These are phyloP conservation scores for Comarum palustre DNA, from an alignment of 306 rosid genomes.

Conservation along the genomic window DNA sequence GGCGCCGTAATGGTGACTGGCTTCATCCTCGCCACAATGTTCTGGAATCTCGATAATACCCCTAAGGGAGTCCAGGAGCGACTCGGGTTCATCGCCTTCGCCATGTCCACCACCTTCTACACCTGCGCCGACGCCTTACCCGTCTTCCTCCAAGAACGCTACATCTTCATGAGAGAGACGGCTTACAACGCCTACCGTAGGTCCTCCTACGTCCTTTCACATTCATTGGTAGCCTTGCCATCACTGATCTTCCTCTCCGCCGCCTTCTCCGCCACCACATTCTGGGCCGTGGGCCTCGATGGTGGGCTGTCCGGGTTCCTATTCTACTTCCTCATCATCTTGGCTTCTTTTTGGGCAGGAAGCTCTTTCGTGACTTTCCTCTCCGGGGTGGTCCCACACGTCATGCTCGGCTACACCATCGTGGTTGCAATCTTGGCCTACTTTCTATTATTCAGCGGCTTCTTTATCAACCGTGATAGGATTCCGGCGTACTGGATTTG, in stretches of 20 bases:
- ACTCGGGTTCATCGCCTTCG: slow-evolving; percentile 85
- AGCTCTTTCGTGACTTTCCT: slow-evolving; percentile 84
- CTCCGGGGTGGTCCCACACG: slow-evolving; percentile 90
- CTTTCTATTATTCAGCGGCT: slow-evolving; percentile 87
- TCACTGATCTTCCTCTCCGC: slow-evolving; percentile 49
- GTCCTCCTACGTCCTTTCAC: slow-evolving; percentile 73
- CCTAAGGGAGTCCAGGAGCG: slow-evolving; percentile 84
- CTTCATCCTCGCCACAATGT: slow-evolving; percentile 77
- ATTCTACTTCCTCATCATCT: slow-evolving; percentile 61
- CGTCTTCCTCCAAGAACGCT: slow-evolving; percentile 81
- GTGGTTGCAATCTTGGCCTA: slow-evolving; percentile 86
- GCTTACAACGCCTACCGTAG: slow-evolving; percentile 77
- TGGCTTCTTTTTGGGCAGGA: slow-evolving; percentile 88
- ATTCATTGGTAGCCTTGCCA: slow-evolving; percentile 54
- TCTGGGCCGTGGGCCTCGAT: slow-evolving; percentile 92
- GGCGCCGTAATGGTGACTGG: slow-evolving; percentile 82
- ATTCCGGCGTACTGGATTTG: slow-evolving; percentile 87
- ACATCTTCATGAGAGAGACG: slow-evolving; percentile 89
- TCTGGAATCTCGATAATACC: slow-evolving; percentile 67
- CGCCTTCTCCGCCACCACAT: slow-evolving; percentile 57
- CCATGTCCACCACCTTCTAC: slow-evolving; percentile 96
- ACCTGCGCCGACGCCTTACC: slow-evolving; percentile 94
- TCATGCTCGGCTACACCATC: slow-evolving; percentile 80
- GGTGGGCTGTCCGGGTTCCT: slow-evolving; percentile 62
- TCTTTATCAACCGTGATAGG: slow-evolving; percentile 77